phyloP scores from a whole-genome alignment of 2,329 filamentous ascomycete species.

The Arachnomyces sp. region DNA sequence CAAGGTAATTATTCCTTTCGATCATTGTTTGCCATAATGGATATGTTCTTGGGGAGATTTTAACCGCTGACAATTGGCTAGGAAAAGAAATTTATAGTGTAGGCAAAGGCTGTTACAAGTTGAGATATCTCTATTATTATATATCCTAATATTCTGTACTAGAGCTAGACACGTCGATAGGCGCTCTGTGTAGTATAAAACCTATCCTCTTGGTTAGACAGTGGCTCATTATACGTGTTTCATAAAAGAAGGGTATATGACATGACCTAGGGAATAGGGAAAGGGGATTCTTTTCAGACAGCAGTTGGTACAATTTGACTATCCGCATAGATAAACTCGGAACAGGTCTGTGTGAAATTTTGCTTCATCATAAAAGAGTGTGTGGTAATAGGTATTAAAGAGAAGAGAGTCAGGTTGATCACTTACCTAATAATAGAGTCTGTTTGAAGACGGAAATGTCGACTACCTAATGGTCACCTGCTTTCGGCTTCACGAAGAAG shows the following conservation, averaged over 20 bases:
- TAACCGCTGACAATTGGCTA: too few relatives aligned
- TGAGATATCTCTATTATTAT: too few relatives aligned
- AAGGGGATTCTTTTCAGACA: slow-evolving; percentile 36
- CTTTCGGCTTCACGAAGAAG: slow-evolving; percentile 60
- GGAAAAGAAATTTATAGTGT: too few relatives aligned
- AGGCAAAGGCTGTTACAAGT: too few relatives aligned
- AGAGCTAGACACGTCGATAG: too few relatives aligned
- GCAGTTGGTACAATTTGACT: slow-evolving; percentile 39
- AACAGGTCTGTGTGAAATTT: slow-evolving; percentile 53
- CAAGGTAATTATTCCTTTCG: too few relatives aligned
- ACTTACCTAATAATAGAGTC: slow-evolving; percentile 7
- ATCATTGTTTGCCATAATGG: too few relatives aligned
- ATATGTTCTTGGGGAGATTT: too few relatives aligned
- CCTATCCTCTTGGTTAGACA: too few relatives aligned
- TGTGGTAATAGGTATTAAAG: slow-evolving; percentile 11
- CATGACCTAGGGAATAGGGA: slow-evolving; percentile 9
- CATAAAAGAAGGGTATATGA: slow-evolving; percentile 12
- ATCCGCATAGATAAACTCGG: slow-evolving; percentile 57
- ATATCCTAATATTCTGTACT: too few relatives aligned
- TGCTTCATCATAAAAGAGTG: slow-evolving; percentile 45
- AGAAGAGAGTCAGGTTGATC: background rate
- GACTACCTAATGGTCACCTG: slow-evolving; percentile 15
- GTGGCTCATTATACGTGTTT: slow-evolving; percentile 1
- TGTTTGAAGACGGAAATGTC: slow-evolving; percentile 6
- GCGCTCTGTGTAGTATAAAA: too few relatives aligned